Percentiles rank a stretch among this genome's conserved stretches.
These are phyloP conservation scores for Podospora fimiseda DNA, from an alignment of 495 filamentous ascomycete species.

Conservation along the genomic window DNA sequence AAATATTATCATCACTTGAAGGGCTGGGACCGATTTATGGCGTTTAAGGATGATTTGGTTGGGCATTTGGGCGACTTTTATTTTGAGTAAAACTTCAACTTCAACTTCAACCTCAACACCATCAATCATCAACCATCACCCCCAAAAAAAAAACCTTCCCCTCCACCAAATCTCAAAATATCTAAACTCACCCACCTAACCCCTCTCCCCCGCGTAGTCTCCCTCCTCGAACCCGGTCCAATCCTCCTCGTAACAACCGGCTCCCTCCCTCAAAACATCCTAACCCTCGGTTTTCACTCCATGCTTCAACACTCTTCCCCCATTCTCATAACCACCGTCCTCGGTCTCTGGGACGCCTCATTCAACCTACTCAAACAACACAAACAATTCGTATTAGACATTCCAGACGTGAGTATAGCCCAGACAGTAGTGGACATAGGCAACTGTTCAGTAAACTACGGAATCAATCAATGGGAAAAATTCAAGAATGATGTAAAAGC, in stretches of 20 bases:
- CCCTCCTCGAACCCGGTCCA: neutral
- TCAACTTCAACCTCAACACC: too few relatives aligned
- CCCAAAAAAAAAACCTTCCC: neutral
- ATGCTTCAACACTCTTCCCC: neutral
- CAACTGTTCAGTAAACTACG: neutral
- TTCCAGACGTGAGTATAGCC: neutral
- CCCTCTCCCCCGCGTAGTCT: too few relatives aligned
- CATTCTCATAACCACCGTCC: neutral
- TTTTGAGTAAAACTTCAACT: too few relatives aligned
- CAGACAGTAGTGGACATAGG: neutral
- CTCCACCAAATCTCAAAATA: neutral
- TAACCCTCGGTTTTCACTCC: neutral
- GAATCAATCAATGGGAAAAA: neutral
- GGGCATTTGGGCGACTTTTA: too few relatives aligned
- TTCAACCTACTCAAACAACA: neutral
- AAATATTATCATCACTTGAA: too few relatives aligned
- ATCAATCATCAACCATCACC: too few relatives aligned
- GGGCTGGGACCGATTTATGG: too few relatives aligned
- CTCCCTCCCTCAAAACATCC: neutral
- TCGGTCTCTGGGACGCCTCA: neutral
- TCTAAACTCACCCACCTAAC: neutral
- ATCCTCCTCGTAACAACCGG: neutral
- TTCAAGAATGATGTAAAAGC: neutral
- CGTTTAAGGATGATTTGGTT: too few relatives aligned
- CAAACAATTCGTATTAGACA: neutral